Evolutionary conservation across 768 basidiomycete species (phyloP).

Genomic region (Psilocybe cubensis): DNA sequence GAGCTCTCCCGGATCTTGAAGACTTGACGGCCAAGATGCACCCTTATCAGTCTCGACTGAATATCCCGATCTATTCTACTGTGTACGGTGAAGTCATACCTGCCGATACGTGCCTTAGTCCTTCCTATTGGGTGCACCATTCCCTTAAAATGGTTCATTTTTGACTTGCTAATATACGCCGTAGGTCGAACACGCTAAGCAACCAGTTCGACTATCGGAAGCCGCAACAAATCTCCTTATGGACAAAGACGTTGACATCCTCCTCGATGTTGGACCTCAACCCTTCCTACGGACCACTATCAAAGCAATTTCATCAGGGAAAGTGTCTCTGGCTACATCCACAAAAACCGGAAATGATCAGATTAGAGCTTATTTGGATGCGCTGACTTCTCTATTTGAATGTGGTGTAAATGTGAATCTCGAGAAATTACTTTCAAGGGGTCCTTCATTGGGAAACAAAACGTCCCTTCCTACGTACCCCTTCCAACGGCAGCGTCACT

Average conservation of each 20-base stretch:
- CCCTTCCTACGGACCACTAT: slow-evolving; percentile 26
- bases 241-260: slow-evolving; percentile 15
- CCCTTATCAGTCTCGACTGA: slow-evolving; percentile 5
- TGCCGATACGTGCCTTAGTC: slow-evolving; percentile 7
- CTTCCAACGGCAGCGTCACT: slow-evolving; percentile 30
- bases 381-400: slow-evolving; percentile 24
- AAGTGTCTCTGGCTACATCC: slow-evolving; percentile 4
- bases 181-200: slow-evolving; percentile 30
- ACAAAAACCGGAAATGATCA: slow-evolving; percentile 22
- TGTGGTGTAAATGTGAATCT: slow-evolving; percentile 20
- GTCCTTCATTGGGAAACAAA: slow-evolving; percentile 6
- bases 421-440: slow-evolving; percentile 13
- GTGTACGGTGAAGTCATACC: slow-evolving; percentile 18
- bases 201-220: slow-evolving; percentile 30
- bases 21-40: slow-evolving; percentile 18
- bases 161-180: not conserved
- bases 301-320: slow-evolving; percentile 10
- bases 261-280: slow-evolving; percentile 33
- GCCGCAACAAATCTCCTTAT: slow-evolving; percentile 7
- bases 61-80: slow-evolving; percentile 28
- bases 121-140: slow-evolving; percentile 27
- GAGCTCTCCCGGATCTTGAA: slow-evolving; percentile 19
- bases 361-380: slow-evolving; percentile 19
- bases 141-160: not conserved
- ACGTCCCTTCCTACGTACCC: slow-evolving; percentile 31